Conservation (phyloP, 345 rosid species). For the Linum tenue region DNA sequence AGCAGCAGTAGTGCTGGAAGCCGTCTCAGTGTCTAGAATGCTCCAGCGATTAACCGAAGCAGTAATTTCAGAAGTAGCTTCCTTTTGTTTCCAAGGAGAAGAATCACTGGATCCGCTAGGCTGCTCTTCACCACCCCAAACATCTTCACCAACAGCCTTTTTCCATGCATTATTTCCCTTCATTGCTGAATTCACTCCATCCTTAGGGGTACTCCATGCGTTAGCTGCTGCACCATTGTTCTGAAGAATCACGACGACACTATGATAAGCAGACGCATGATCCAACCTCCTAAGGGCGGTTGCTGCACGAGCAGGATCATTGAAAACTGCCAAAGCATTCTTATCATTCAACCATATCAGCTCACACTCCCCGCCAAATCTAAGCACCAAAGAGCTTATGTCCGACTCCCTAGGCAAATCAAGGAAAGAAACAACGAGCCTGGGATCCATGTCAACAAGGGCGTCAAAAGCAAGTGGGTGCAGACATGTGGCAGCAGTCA, state of each 20-base stretch:
- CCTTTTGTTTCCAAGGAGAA: slow-evolving; percentile 45
- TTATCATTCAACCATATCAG: slow-evolving; percentile 89
- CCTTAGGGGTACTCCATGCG: slow-evolving; percentile 7
- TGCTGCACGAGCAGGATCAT: slow-evolving; percentile 90
- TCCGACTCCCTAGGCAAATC: slow-evolving; percentile 90
- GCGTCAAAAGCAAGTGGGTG: slow-evolving; percentile 66
- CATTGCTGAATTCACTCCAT: slow-evolving; percentile 18
- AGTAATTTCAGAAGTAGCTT: slow-evolving; percentile 28
- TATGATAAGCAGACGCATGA: slow-evolving; percentile 70
- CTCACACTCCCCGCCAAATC: slow-evolving; percentile 97
- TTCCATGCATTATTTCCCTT: slow-evolving; percentile 69
- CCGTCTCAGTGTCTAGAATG: slow-evolving; percentile 41
- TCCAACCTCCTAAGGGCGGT: slow-evolving; percentile 97
- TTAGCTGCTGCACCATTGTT: slow-evolving; percentile 36
- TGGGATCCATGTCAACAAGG: slow-evolving; percentile 85
- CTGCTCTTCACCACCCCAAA: slow-evolving; percentile 57
- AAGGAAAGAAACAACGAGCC: slow-evolving; percentile 76
- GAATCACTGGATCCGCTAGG: slow-evolving; percentile 26
- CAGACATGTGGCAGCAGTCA: slow-evolving; percentile 19
- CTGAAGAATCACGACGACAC: slow-evolving; percentile 48
- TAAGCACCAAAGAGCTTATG: slow-evolving; percentile 66
- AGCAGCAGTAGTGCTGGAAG: slow-evolving; percentile 19
- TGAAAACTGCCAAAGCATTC: slow-evolving; percentile 83
- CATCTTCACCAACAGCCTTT: slow-evolving; percentile 55
- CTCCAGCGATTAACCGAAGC: slow-evolving; percentile 68